These are phyloP conservation scores for Dactylellina haptotyla DNA, from an alignment of 2,329 filamentous ascomycete genomes.

Conservation along the genomic window DNA sequence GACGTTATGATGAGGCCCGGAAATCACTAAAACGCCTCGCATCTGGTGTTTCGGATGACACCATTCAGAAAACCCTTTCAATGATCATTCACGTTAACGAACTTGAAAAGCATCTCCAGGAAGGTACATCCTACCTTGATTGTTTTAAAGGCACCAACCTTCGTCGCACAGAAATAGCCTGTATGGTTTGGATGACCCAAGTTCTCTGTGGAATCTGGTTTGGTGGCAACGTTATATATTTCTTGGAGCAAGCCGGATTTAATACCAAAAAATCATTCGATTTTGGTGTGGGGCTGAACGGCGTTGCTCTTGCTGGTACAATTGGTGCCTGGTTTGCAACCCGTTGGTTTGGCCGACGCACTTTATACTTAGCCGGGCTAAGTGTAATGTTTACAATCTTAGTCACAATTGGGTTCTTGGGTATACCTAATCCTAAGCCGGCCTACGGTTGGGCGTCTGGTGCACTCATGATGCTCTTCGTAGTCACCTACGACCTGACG, in stretches of 20 bases:
- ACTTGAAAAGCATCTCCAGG: slow-evolving; percentile 78
- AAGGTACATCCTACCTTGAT: slow-evolving; percentile 78
- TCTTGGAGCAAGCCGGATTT: slow-evolving; percentile 64
- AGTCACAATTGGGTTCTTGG: slow-evolving; percentile 37
- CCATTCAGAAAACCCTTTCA: slow-evolving; percentile 83
- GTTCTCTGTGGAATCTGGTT: slow-evolving; percentile 61
- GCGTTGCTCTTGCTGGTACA: slow-evolving; percentile 68
- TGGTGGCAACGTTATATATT: slow-evolving; percentile 61
- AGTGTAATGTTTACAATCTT: slow-evolving; percentile 62
- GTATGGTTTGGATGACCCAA: slow-evolving; percentile 64
- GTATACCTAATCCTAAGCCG: slow-evolving; percentile 10
- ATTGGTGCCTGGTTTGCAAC: slow-evolving; percentile 67
- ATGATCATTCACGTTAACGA: slow-evolving; percentile 93
- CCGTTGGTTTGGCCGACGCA: slow-evolving; percentile 65
- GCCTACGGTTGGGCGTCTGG: slow-evolving; percentile 52
- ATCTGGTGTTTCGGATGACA: slow-evolving; percentile 72
- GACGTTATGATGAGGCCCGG: slow-evolving; percentile 73
- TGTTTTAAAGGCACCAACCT: slow-evolving; percentile 81
- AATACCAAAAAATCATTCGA: slow-evolving; percentile 59
- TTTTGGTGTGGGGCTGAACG: slow-evolving; percentile 69
- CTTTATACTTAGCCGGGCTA: slow-evolving; percentile 65
- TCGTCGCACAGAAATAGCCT: slow-evolving; percentile 78
- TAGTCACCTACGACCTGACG: slow-evolving; percentile 67
- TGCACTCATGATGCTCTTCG: slow-evolving; percentile 60
- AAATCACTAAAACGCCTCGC: slow-evolving; percentile 73